These are phyloP conservation scores for Phellinidium pouzarii DNA, from an alignment of 1,284 basidiomycete species.

Conservation along the genomic window DNA sequence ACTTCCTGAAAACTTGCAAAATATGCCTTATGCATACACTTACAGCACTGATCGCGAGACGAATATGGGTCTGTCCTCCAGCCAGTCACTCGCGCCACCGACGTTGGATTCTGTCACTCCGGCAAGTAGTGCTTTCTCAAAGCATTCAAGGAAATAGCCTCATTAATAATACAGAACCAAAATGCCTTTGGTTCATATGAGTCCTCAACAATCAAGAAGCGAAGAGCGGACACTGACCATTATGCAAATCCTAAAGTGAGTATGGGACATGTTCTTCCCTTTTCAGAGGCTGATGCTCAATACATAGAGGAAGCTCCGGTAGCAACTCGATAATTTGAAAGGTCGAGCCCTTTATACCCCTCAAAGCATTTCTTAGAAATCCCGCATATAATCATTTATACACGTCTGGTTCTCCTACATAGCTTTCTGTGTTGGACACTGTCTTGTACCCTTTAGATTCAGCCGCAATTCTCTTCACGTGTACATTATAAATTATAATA, in stretches of 20 bases:
- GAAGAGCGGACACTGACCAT: constrained; percentile 1
- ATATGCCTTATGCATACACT: background rate
- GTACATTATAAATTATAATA: no score
- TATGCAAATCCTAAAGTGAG: background rate
- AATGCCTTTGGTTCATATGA: background rate
- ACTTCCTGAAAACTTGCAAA: background rate
- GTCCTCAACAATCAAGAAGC: background rate
- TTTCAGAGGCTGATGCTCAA: background rate
- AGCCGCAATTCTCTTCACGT: no score
- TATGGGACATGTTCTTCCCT: background rate
- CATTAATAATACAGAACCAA: background rate
- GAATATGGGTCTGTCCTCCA: background rate
- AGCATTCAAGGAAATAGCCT: background rate
- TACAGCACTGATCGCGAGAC: background rate
- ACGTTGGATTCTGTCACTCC: background rate
- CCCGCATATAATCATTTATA: no score
- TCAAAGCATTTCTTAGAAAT: no score
- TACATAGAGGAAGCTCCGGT: constrained; percentile 12
- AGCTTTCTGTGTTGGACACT: no score
- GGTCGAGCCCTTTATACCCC: no score
- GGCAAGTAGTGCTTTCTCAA: constrained; percentile 1
- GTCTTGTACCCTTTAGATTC: no score
- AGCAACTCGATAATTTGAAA: background rate
- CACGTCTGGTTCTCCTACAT: no score
- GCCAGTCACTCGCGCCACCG: background rate